These are phyloP conservation scores for Venturia nashicola DNA, from an alignment of 2,329 filamentous ascomycete genomes.

Conservation along the genomic window DNA sequence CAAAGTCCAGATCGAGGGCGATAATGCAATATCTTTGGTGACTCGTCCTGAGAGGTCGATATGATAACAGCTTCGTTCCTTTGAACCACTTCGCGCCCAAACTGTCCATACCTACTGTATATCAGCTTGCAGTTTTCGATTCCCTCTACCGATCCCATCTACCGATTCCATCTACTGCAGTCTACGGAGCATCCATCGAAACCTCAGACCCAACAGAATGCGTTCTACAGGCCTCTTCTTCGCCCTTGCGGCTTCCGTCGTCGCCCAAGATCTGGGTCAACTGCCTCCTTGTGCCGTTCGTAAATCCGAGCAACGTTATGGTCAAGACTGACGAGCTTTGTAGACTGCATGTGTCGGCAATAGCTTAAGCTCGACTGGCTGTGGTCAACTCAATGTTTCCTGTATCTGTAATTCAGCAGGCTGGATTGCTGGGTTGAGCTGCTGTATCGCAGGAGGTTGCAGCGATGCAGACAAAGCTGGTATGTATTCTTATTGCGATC, in stretches of 20 bases:
- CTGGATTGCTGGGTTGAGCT: slow-evolving; percentile 25
- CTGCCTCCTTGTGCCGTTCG: slow-evolving; percentile 20
- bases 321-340: background rate
- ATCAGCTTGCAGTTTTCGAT: background rate
- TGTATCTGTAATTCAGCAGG: slow-evolving; percentile 29
- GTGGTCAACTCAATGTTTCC: slow-evolving; percentile 24
- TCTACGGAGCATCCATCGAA: background rate
- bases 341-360: slow-evolving; percentile 22
- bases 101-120: too few species aligned
- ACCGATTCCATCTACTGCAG: background rate
- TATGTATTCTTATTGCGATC: slow-evolving; percentile 14
- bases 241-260: slow-evolving; percentile 15
- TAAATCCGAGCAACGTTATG: background rate
- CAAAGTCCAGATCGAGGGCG: background rate
- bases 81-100: background rate
- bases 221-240: slow-evolving; percentile 14
- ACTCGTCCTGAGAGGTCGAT: background rate
- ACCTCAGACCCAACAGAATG: slow-evolving; percentile 12
- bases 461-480: slow-evolving; percentile 20
- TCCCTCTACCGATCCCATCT: too few species aligned
- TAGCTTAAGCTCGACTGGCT: slow-evolving; percentile 22
- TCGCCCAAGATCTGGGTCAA: slow-evolving; percentile 15
- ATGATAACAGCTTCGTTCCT: background rate
- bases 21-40: background rate
- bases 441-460: slow-evolving; percentile 28